A percentile compares a stretch with the other conserved stretches of the same genome.
Evolutionary conservation across 2,329 filamentous ascomycete species (phyloP).

Genomic region (Neopestalotiopsis sp.): DNA sequence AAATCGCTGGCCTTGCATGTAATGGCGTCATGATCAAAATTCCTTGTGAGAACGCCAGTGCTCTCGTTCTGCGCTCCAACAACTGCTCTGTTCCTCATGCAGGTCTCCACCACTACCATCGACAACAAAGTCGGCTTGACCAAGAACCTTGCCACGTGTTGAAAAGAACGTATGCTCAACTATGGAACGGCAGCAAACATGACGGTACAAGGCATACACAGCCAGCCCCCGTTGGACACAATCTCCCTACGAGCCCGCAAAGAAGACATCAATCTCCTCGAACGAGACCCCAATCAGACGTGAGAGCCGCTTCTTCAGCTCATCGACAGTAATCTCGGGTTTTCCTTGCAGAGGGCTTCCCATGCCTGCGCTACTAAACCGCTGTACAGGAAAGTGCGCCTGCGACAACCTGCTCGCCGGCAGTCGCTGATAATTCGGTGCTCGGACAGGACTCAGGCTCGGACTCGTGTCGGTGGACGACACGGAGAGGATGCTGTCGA

Average conservation of each 20-base stretch:
- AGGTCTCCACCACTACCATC: neutral
- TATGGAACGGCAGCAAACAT: neutral
- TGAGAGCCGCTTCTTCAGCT: constrained; percentile 35
- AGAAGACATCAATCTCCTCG: constrained; percentile 33
- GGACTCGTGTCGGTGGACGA: neutral
- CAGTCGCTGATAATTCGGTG: neutral
- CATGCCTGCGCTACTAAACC: neutral
- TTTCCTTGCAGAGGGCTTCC: neutral
- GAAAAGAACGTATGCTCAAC: no score
- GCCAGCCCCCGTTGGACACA: no score
- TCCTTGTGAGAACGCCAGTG: neutral
- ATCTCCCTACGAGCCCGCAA: constrained; percentile 25
- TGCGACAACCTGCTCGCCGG: neutral
- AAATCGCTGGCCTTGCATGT: neutral
- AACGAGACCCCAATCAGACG: constrained; percentile 34
- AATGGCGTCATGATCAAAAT: neutral
- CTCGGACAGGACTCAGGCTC: neutral
- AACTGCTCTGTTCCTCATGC: neutral
- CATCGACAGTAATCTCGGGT: constrained; percentile 35
- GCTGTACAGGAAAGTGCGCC: neutral
- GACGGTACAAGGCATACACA: neutral
- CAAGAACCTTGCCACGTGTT: neutral
- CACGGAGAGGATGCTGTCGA: neutral
- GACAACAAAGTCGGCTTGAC: neutral
- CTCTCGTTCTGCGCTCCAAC: no score